Evolutionary conservation across 345 rosid species (phyloP).

Genomic region (Anacardium occidentale): DNA sequence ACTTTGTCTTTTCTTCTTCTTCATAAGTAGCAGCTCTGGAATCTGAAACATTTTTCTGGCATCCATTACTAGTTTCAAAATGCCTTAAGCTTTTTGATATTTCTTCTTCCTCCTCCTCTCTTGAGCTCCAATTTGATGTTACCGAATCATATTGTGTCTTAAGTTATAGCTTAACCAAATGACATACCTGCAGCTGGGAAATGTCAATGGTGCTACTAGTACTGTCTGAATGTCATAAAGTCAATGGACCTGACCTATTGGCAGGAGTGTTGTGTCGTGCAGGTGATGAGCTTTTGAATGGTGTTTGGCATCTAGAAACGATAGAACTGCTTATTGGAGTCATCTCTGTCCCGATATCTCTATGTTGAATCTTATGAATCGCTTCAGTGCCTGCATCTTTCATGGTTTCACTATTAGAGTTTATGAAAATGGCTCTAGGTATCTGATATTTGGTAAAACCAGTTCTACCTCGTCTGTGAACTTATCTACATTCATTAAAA

Average conservation of each 20-base stretch:
- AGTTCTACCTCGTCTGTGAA: constrained; percentile 65
- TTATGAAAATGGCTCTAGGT: constrained; percentile 59
- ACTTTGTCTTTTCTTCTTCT: constrained; percentile 78
- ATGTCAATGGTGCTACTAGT: constrained; percentile 50
- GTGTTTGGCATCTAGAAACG: constrained; percentile 81
- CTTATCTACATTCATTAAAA: constrained; percentile 52
- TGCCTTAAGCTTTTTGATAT: constrained; percentile 84
- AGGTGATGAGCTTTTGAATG: constrained; percentile 67
- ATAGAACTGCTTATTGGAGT: constrained; percentile 82
- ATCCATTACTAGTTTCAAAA: constrained; percentile 50
- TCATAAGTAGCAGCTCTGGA: constrained; percentile 69
- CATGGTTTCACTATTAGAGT: constrained; percentile 41
- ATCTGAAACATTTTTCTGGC: constrained; percentile 52
- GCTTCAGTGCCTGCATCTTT: constrained; percentile 50
- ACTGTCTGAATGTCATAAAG: constrained; percentile 30
- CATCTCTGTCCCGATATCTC: constrained; percentile 91
- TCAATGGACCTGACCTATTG: constrained; percentile 77
- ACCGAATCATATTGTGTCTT: constrained; percentile 62
- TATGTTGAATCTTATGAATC: constrained; percentile 49
- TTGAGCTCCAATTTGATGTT: constrained; percentile 79
- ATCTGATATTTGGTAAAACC: constrained; percentile 49
- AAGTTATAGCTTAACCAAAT: constrained; percentile 67
- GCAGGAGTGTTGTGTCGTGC: constrained; percentile 94
- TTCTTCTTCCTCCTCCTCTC: constrained; percentile 90
- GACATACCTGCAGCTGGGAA: constrained; percentile 61